Evolutionary conservation across 768 basidiomycete species (phyloP), one percentile per base, ranked within the genome.

Genomic region (Hydnum rufescens): DNA sequence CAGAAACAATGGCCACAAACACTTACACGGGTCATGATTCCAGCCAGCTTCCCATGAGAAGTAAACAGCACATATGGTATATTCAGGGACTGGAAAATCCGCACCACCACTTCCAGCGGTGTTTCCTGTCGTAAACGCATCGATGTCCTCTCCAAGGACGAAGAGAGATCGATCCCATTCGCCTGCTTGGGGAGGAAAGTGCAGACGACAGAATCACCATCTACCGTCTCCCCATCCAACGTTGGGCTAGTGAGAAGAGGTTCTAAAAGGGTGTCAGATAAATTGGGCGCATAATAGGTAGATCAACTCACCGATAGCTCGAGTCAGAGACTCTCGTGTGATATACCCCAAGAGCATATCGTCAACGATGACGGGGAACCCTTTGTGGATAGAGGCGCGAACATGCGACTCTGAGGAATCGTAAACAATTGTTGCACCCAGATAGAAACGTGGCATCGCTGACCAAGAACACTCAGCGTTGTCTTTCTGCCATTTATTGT

Each of bases 21-120:
- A 50, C 49, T 13, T 29, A 50, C 49, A 16, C 31, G 81, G 3
- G 80, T 81, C 32, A 77, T 71, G 70, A 83, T 71, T 4, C 81
- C 81, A 18, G 67, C 71, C 52, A 82, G 62, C 57, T 68, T 66
- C 19, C 80, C 79, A 18, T 64, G 66, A 34, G 74, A 67, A 1
- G 79, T 77, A 62, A 83, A 82, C 43, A 82, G 62, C 23, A 82
- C 72, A 60, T 78, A 77, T 4, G 77, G 74, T 6, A 82, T 60
- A 59, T 80, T 82, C 80, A 83, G 63, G 65, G 77, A 80, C 63
- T 80, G 80, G 67, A 82, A 82, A 73, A 79, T 78, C 58, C 68
- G 74, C 26, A 82, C 79, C 13, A 82, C 77, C 5, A 80, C 66
- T 57, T 82, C 80, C 60, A 77, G 71, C 2, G 81, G 78, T 8